Base-by-base conservation (phyloP, 2,329 filamentous ascomycete species). In the Cladosporium colombiae region DNA sequence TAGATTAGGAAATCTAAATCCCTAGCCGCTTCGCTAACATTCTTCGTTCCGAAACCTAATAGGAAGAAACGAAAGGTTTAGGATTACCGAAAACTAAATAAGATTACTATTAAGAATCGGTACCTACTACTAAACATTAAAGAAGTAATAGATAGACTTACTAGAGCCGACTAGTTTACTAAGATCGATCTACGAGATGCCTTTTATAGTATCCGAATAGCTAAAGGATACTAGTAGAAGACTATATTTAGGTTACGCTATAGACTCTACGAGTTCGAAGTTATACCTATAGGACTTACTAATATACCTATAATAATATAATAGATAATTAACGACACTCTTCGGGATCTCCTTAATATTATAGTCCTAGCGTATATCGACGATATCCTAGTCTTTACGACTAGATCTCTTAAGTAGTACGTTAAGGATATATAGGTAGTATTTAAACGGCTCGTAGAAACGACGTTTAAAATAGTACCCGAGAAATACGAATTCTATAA, bases 401-500 rank as follows among this genome's bases (percentile, higher is more conserved):
- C 16, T 29, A 29, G 40, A 21, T 50, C 46, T 5, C 46, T 52
- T 14, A 11, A 62, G 5, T 2, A 62, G n/a, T 16, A 62, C 23
- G 23, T 53, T 14, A 53, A 37, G 11, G 44, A 62, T 14, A 14
- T 62, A 23, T 13, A 53, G 25, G 59, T n/a, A 57, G 69, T 78
- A n/a, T 57, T 74, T 18, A 33, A 72, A 16, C 66, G 70, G 16
- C 68, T 76, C 14, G 16, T 60, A 6, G 33, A 70, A 56, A 58
- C 52, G 11, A 70, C 62, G 3, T 66, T 76, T 8, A 29, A 62
- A 4, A 50, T 62, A 3, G 63, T 50, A 23, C 58, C 58, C 7
- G 35, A 72, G 4, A 78, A 78, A 68, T 77, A 66, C 67, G 55
- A 73, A 55, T 78, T 78, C 66, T 67, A 74, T 65, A 67, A 66